Evolutionary conservation across 2,329 filamentous ascomycete species (phyloP), one percentile per base, ranked within the genome.

Genomic region (Hypomyces rosellus): DNA sequence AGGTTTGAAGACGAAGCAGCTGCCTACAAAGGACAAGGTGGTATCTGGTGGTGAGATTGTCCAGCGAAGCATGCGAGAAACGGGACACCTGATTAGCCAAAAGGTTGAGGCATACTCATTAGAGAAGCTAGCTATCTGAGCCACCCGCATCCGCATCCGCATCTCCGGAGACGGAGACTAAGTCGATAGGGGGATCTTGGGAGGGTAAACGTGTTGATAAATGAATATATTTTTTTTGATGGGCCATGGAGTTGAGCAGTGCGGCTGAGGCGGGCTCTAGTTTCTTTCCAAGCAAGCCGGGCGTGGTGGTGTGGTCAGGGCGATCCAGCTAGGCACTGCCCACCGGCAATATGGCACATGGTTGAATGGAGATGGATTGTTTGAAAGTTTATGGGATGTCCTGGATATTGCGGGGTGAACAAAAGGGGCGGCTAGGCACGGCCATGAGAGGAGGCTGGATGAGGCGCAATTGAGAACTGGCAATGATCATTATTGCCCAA

Each of bases 31-130:
- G 53, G 69, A 74, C 54, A 83, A 88, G 77, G 71, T 87, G 57
- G 73, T 84, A 58, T 74, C 78, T 43, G 83, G 82, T 50, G 88
- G 89, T 15, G 86, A 89, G 71, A 73, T 89, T 38, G 76, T 84
- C 55, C 73, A 79, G 65, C 80, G 88, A 58, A 89, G 77, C 59
- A 75, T 73, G 59, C 76, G 89, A 66, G 86, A 95, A 70, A 83
- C 85, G 52, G 88, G 87, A 15, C 82, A 87, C 67, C 70, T 95
- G 65, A 81, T 86, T 63, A 89, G 86, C 63, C 86, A 88, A 70
- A 85, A 84, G 64, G 85, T 91, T 54, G 87, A 86, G 50, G 82
- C 85, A 57, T 96, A 96, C 71, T 89, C 87, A 43, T 77, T 92
- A 57, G 89, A 96, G 71, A 81, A 82, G 68, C 83, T 95, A 59